These are phyloP conservation scores for Plasmodium fragile DNA, from an alignment of 169 alveolate species.

Conservation along the genomic window DNA sequence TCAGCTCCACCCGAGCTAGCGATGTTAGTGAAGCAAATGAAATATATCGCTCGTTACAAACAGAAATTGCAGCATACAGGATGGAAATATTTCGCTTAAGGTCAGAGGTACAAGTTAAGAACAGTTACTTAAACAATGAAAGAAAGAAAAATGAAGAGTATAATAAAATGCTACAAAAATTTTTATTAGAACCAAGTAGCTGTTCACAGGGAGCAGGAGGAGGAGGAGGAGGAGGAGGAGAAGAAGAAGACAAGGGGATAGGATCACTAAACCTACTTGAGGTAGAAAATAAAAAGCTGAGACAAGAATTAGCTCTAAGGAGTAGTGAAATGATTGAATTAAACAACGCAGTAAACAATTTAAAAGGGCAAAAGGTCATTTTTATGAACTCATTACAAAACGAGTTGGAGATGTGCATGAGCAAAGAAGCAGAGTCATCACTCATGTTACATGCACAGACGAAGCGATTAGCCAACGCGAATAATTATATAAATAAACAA, in stretches of 20 bases:
- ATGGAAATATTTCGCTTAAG: neutral
- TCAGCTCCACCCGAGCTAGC: neutral
- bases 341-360: slow-evolving; percentile 25
- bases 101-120: slow-evolving; percentile 12
- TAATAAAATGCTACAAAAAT: slow-evolving; percentile 2
- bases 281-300: slow-evolving; percentile 21
- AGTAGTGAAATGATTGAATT: slow-evolving; percentile 30
- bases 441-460: slow-evolving; percentile 37
- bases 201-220: neutral
- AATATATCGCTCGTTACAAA: slow-evolving; percentile 10
- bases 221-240: too few species aligned
- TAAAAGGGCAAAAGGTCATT: slow-evolving; percentile 12
- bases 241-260: neutral
- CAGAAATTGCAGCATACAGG: slow-evolving; percentile 29
- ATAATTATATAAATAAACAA: slow-evolving; percentile 14
- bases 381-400: slow-evolving; percentile 3
- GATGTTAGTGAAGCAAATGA: neutral
- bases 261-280: slow-evolving; percentile 7
- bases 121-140: slow-evolving; percentile 18
- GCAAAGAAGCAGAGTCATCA: slow-evolving; percentile 34
- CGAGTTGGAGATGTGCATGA: slow-evolving; percentile 29
- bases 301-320: slow-evolving; percentile 15
- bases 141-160: slow-evolving; percentile 56
- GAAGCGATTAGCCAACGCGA: slow-evolving; percentile 19
- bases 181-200: neutral